phyloP scores from a whole-genome alignment of 129 eudicot species.

The Saussurea involucrata region DNA sequence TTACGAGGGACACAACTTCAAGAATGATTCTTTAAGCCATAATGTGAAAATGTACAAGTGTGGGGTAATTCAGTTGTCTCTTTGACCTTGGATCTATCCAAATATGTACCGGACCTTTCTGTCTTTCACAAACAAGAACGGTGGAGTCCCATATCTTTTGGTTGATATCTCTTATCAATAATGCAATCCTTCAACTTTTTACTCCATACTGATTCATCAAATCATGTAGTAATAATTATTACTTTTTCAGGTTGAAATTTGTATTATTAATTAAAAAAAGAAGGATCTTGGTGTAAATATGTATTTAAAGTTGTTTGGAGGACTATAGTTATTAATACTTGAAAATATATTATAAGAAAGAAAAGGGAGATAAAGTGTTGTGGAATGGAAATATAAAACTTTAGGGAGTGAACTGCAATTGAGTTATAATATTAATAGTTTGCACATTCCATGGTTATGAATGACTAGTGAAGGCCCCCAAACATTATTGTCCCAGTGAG shows the following conservation, averaged over 20 bases:
- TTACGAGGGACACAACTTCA: neutral
- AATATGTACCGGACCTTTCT: neutral
- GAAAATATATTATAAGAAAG: neutral
- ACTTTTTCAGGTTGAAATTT: neutral
- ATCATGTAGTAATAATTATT: neutral
- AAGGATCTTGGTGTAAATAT: slow-evolving; percentile 13
- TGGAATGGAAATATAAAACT: neutral
- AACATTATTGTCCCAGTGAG: slow-evolving; percentile 33
- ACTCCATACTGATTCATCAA: neutral
- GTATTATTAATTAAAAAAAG: neutral
- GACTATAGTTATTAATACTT: neutral
- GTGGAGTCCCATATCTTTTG: neutral
- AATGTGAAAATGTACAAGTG: neutral
- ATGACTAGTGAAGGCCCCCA: slow-evolving; percentile 10
- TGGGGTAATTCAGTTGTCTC: neutral
- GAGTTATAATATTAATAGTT: slow-evolving; percentile 16
- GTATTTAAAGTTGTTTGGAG: slow-evolving; percentile 11
- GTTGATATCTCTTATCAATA: neutral
- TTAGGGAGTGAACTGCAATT: slow-evolving; percentile 25
- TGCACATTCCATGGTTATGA: slow-evolving; percentile 32
- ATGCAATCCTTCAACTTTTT: neutral
- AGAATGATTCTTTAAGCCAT: neutral
- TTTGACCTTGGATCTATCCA: neutral
- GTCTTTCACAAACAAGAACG: neutral
- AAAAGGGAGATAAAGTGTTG: slow-evolving; percentile 5